phyloP scores from a whole-genome alignment of 306 rosid genomes.

The Glycine latifolia region DNA sequence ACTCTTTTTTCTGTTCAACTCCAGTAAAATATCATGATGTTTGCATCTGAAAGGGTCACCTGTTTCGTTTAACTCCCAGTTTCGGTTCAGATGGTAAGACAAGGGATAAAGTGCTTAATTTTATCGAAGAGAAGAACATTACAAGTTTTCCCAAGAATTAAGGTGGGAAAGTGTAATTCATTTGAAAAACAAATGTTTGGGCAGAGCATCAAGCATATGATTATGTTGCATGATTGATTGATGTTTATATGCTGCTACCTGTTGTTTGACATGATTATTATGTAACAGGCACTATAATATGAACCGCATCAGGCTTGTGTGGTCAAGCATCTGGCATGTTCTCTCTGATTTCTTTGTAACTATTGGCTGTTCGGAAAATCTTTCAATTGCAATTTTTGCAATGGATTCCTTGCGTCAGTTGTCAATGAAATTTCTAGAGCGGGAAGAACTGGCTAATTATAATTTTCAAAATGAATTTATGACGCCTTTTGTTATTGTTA shows the following conservation, averaged over 20 bases:
- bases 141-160: not conserved
- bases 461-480: slow-evolving; percentile 98
- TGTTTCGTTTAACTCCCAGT: not conserved
- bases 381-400: slow-evolving; percentile 97
- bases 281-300: slow-evolving; percentile 94
- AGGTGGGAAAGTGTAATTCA: slow-evolving; percentile 37
- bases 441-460: slow-evolving; percentile 97
- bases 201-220: slow-evolving; percentile 38
- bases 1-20: slow-evolving; percentile 26
- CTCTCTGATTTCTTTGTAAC: slow-evolving; percentile 97
- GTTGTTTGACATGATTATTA: slow-evolving; percentile 50
- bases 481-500: slow-evolving; percentile 98
- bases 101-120: slow-evolving; percentile 18
- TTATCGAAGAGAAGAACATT: slow-evolving; percentile 3
- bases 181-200: slow-evolving; percentile 29
- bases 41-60: slow-evolving; percentile 24
- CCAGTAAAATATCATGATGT: slow-evolving; percentile 21
- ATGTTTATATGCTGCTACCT: slow-evolving; percentile 19
- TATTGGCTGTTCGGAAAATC: slow-evolving; percentile 96
- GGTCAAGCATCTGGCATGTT: slow-evolving; percentile 99
- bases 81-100: slow-evolving; percentile 20
- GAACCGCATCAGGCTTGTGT: slow-evolving; percentile 99
- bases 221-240: slow-evolving; percentile 40
- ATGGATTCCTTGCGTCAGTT: slow-evolving; percentile 99
- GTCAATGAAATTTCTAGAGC: slow-evolving; percentile 97